Conservation (phyloP, 1,284 basidiomycete genomes). For the Austroboletus novae-zelandiae region DNA sequence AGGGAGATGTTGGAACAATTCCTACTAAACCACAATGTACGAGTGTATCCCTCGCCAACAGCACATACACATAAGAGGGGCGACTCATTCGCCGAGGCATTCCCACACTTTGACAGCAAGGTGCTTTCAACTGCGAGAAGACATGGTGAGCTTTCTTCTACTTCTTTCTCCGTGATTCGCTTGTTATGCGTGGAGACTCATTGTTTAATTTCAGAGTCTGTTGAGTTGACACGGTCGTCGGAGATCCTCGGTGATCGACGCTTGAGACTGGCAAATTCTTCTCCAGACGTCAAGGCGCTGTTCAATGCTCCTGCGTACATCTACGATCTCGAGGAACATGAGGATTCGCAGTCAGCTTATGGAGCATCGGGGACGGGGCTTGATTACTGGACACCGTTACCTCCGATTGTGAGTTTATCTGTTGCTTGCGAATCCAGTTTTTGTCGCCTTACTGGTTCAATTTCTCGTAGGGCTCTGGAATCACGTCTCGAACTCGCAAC, state of each 20-base stretch:
- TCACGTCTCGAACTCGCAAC: slow-evolving; percentile 61
- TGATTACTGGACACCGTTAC: slow-evolving; percentile 75
- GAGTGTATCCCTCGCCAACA: slow-evolving; percentile 73
- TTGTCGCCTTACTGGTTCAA: slow-evolving; percentile 18
- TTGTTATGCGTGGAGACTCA: slow-evolving; percentile 16
- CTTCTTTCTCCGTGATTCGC: slow-evolving; percentile 2
- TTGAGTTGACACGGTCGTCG: slow-evolving; percentile 67
- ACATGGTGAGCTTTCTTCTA: slow-evolving; percentile 48
- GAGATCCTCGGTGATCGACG: slow-evolving; percentile 74
- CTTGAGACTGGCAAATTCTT: slow-evolving; percentile 80
- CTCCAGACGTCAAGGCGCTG: slow-evolving; percentile 92
- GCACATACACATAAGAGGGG: slow-evolving; percentile 75
- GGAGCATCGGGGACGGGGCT: slow-evolving; percentile 42
- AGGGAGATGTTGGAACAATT: slow-evolving; percentile 94
- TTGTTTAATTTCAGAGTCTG: slow-evolving; percentile 52
- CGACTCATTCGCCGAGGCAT: slow-evolving; percentile 92
- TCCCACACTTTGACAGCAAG: slow-evolving; percentile 97
- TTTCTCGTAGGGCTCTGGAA: slow-evolving; percentile 54
- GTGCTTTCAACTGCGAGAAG: slow-evolving; percentile 76
- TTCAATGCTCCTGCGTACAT: slow-evolving; percentile 83
- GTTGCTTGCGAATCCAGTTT: slow-evolving; percentile 11
- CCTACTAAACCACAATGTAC: slow-evolving; percentile 79
- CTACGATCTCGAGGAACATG: slow-evolving; percentile 70
- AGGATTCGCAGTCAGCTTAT: slow-evolving; percentile 59
- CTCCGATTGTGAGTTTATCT: slow-evolving; percentile 61